Base-by-base conservation (phyloP, 2,329 filamentous ascomycete genomes). In the Verruconis gallopava region DNA sequence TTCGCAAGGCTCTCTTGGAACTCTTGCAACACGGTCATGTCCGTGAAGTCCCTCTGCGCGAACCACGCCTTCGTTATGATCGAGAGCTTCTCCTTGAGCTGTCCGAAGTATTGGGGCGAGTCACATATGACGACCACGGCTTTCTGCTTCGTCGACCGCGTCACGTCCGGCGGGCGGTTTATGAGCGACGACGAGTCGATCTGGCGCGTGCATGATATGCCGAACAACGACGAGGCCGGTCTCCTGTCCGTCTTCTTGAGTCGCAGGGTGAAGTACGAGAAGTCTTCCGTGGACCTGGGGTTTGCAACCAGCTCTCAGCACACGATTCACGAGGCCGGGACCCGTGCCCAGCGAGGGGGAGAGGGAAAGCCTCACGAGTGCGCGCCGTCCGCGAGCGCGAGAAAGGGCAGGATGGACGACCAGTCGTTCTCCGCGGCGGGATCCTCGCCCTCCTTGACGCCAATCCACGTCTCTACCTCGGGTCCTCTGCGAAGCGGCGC, bases 1-100 rank as follows among this genome's bases (percentile, higher is more conserved):
- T 66, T 65, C 5, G 66, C 77, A 46, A 98, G 66, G 52, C 85
- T 93, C 61, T 94, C 89, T 59, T 93, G 86, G 53, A 98, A 95
- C 57, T 83, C 75, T 64, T 81, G 71, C 50, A 98, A 65, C 51
- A 98, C 95, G 58, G 95, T 89, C 37, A 81, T 72, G 58, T 96
- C 89, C 20, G 81, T 78, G 56, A 98, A 98, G 57, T 96, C 85
- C 48, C 72, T 76, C 68, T 98, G 91, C 47, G 81, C 84, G 63
- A 98, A 98, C 91, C 91, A 98, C 18, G 89, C 89, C 52, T 79
- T 82, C 3, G 89, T 95, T 13, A 98, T 88, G 21, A 94, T 79
- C 38, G 83, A 82, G 48, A 98, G 66, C 50, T 91, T 81, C 62
- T 96, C 85, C 53, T 89, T 79, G 57, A 98, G 67, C 65, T 91